Evolutionary conservation across 495 filamentous ascomycete genomes (phyloP).

Genomic region (Podospora pseudopauciseta): DNA sequence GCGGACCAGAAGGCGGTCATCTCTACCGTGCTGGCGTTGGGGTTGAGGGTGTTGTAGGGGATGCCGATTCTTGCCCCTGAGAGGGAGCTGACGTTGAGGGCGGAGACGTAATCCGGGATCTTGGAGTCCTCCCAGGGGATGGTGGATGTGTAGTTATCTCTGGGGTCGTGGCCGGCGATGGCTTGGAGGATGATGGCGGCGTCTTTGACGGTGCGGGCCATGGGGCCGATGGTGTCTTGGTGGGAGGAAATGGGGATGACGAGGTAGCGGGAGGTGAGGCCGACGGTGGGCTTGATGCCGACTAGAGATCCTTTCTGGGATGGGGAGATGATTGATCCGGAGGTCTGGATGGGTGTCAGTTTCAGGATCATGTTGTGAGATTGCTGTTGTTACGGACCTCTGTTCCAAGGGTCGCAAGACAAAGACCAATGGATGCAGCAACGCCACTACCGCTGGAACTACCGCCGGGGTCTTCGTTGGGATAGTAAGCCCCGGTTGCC

Average conservation of each 20-base stretch:
- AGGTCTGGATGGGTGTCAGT: too few relatives aligned
- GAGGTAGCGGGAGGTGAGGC: neutral
- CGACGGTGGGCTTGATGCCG: neutral
- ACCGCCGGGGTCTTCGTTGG: conserved; percentile 29
- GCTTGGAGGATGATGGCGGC: neutral
- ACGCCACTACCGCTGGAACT: conserved; percentile 36
- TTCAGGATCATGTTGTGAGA: too few relatives aligned
- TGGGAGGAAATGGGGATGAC: neutral
- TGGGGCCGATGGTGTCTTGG: neutral
- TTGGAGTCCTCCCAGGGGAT: too few relatives aligned
- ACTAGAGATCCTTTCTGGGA: neutral
- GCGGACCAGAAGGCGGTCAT: too few relatives aligned
- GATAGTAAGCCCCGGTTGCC: conserved; percentile 35
- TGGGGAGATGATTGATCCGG: neutral
- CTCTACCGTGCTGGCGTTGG: too few relatives aligned
- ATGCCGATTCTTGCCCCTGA: too few relatives aligned
- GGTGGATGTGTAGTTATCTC: too few relatives aligned
- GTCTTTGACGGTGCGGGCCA: neutral
- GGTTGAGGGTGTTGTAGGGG: too few relatives aligned
- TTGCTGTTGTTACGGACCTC: conserved; percentile 13
- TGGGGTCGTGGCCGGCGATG: neutral
- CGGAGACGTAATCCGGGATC: too few relatives aligned
- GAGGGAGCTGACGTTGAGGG: too few relatives aligned
- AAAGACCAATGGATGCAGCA: conserved; percentile 32
- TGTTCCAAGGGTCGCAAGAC: conserved; percentile 30